Evolutionary conservation across 805 yeast genomes (phyloP).

Genomic region (Suhomyces vadensis): DNA sequence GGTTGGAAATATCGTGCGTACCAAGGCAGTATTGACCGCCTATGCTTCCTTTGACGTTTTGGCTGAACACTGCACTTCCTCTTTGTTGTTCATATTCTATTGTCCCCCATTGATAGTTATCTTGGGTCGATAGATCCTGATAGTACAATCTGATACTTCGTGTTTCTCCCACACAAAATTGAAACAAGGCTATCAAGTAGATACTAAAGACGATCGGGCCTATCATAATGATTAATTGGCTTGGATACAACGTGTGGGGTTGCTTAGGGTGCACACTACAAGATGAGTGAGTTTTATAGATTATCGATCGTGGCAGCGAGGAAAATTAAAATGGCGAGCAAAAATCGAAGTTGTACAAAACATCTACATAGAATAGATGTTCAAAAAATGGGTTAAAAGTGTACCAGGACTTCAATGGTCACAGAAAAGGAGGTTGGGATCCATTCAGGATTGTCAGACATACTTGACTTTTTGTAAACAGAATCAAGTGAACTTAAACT

Average conservation of each 20-base stretch:
- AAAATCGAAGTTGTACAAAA: not conserved
- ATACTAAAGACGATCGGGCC: not conserved
- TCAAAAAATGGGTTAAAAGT: not conserved
- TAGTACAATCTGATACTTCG: conserved; percentile 1
- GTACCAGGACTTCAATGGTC: not conserved
- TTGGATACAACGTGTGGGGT: not conserved
- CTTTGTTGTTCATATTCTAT: conserved; percentile 14
- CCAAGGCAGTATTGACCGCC: conserved; percentile 30
- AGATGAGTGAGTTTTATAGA: too few relatives aligned
- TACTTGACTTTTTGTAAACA: conserved; percentile 31
- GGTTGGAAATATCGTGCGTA: conserved; percentile 28
- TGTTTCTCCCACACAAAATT: not conserved
- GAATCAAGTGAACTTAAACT: conserved; percentile 20
- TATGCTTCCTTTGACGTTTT: not conserved
- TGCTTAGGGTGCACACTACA: too few relatives aligned
- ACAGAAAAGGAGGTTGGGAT: not conserved
- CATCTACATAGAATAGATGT: not conserved
- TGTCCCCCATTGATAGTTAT: conserved; percentile 14
- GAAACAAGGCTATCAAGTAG: not conserved
- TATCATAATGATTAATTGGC: not conserved
- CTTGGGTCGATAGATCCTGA: not conserved
- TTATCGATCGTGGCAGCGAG: too few relatives aligned
- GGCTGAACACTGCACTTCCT: conserved; percentile 11
- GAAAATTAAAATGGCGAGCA: not conserved
- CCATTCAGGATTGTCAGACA: conserved; percentile 25